phyloP scores from a whole-genome alignment of 148 eudicot species.

The Spergularia bocconei region DNA sequence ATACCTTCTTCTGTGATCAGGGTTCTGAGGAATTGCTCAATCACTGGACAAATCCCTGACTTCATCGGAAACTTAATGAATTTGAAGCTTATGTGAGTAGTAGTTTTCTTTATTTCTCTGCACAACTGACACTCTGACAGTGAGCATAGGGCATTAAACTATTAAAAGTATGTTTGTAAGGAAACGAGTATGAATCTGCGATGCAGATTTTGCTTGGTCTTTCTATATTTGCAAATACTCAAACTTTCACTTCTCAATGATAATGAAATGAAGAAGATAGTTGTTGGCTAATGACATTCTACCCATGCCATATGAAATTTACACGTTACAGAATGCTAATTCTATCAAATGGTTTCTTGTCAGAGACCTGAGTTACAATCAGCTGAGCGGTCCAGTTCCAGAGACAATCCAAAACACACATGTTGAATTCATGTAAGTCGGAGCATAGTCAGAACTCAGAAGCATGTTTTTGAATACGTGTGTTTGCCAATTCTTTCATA shows the following conservation, averaged over 20 bases:
- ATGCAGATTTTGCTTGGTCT: too few species aligned
- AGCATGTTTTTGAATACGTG: not conserved
- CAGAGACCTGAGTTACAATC: constrained; percentile 65
- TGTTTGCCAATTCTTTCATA: not conserved
- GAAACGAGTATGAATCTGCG: too few species aligned
- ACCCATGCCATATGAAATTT: too few species aligned
- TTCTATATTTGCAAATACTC: too few species aligned
- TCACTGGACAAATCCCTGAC: constrained; percentile 50
- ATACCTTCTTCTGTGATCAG: constrained; percentile 33
- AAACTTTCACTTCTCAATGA: too few species aligned
- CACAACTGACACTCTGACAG: too few species aligned
- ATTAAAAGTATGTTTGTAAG: too few species aligned
- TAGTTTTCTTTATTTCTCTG: not conserved
- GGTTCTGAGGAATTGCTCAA: constrained; percentile 68
- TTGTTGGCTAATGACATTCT: too few species aligned
- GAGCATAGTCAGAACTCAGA: not conserved
- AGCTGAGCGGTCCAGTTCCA: constrained; percentile 47
- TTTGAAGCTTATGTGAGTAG: constrained; percentile 32
- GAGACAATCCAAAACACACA: constrained; percentile 22
- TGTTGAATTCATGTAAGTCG: constrained; percentile 34
- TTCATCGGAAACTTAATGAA: constrained; percentile 35
- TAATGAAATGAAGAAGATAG: too few species aligned
- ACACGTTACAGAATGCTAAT: not conserved
- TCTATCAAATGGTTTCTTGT: constrained; percentile 7
- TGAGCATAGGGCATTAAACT: too few species aligned